Percentiles rank a stretch among this genome's conserved stretches.
Evolutionary conservation across 2,329 filamentous ascomycete genomes (phyloP).

Genomic region (Lachnellula hyalina): DNA sequence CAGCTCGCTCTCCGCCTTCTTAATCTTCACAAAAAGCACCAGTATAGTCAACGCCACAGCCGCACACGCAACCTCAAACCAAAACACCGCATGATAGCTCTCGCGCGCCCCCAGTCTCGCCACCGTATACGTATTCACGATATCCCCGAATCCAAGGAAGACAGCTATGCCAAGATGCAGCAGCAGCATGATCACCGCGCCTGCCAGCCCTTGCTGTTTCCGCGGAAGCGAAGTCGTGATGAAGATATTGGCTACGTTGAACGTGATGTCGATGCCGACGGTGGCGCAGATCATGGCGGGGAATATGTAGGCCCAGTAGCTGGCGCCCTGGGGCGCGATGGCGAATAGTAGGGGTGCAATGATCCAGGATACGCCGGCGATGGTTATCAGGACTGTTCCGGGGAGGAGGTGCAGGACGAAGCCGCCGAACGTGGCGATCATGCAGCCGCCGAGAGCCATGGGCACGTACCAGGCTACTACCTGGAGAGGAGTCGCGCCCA

Average conservation of each 20-base stretch:
- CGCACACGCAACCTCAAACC: constrained; percentile 57
- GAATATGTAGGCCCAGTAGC: constrained; percentile 66
- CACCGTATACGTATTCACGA: constrained; percentile 44
- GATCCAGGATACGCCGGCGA: constrained; percentile 48
- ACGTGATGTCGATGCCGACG: constrained; percentile 69
- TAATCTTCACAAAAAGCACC: constrained; percentile 45
- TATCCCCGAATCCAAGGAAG: constrained; percentile 65
- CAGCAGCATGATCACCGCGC: constrained; percentile 65
- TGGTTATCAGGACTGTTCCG: constrained; percentile 46
- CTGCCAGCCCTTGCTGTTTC: constrained; percentile 64
- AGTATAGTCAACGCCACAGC: constrained; percentile 47
- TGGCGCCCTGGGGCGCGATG: constrained; percentile 37
- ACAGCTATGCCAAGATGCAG: constrained; percentile 69
- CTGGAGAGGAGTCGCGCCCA: constrained; percentile 48
- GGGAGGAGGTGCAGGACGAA: constrained; percentile 50
- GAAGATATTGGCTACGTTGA: constrained; percentile 71
- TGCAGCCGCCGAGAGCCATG: constrained; percentile 60
- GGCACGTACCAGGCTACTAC: constrained; percentile 59
- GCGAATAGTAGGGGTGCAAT: constrained; percentile 50
- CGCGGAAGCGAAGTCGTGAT: constrained; percentile 67
- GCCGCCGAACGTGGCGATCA: constrained; percentile 58
- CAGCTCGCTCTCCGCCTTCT: constrained; percentile 49
- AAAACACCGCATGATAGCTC: constrained; percentile 62
- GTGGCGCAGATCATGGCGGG: constrained; percentile 65
- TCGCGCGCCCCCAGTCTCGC: constrained; percentile 35